Evolutionary conservation across 2,329 filamentous ascomycete species (phyloP), one percentile per base, ranked within the genome.

Genomic region (Stagonosporopsis rhizophila): DNA sequence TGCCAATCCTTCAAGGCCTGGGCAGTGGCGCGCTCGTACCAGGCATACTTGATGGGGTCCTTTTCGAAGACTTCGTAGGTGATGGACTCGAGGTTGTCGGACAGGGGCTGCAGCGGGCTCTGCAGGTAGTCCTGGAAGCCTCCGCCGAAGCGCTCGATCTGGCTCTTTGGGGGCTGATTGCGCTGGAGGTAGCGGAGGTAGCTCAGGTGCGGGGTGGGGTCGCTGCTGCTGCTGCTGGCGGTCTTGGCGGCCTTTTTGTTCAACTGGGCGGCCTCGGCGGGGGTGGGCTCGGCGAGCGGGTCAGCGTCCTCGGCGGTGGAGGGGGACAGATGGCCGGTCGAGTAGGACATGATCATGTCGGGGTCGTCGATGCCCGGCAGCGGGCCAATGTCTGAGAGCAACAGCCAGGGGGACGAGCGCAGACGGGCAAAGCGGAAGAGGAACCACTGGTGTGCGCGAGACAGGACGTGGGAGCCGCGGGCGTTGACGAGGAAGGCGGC

Each of bases 1-100:
- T 83, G 83, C 89, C 95, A 96, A 69, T 98, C 93, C 12, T 80
- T 82, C 59, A 99, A 81, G 0, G 95, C 94, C 62, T 90, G 86
- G 4, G 86, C 85, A 53, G 96, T 89, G 14, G 95, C 95, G 41
- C 84, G 82, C 75, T 98, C 92, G 73, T 99, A 99, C 83, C 94
- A 96, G 62, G 92, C 88, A 74, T 99, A 99, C 77, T 99, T 99
- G 78, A 99, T 90, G 0, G 95, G 95, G 62, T 99, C 96, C 65
- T 96, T 96, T 75, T 99, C 95, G 69, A 99, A 99, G 2, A 98
- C 94, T 73, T 99, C 95, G 75, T 99, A 99, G 0, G 95, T 99
- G 38, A 96, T 90, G 42, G 92, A 96, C 75, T 99, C 96, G 14
- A 99, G 83, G 67, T 99, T 99, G 75, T 99, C 95, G 0, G 94